Evolutionary conservation across 2,329 filamentous ascomycete genomes (phyloP).

Genomic region (Verticillium albo-atrum): DNA sequence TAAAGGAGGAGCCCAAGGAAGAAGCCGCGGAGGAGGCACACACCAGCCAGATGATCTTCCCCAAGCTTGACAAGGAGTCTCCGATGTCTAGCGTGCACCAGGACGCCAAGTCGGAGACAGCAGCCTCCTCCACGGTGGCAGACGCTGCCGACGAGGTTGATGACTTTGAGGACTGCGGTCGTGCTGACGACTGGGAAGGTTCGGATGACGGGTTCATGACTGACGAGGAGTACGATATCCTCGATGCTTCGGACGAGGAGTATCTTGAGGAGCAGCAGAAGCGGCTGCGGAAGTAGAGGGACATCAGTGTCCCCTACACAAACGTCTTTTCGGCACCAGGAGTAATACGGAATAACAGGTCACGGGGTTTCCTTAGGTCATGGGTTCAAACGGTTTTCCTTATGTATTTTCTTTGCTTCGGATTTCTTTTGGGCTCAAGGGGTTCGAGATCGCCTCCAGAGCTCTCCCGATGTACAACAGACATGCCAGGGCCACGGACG

Average conservation of each 20-base stretch:
- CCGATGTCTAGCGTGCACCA: constrained; percentile 76
- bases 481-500: background rate
- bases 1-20: constrained; percentile 23
- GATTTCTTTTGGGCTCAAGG: background rate
- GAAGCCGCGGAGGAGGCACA: constrained; percentile 1
- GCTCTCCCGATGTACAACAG: background rate
- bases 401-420: constrained; percentile 6
- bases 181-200: constrained; percentile 59
- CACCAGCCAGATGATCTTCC: constrained; percentile 86
- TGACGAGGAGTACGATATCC: constrained; percentile 96
- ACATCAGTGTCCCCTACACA: background rate
- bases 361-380: background rate
- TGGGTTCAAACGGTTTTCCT: constrained; percentile 7
- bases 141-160: constrained; percentile 33
- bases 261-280: constrained; percentile 53
- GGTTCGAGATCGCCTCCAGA: background rate
- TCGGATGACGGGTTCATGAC: constrained; percentile 79
- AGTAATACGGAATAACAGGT: constrained; percentile 7
- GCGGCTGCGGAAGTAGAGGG: constrained; percentile 28
- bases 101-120: constrained; percentile 48
- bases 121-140: constrained; percentile 49
- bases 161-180: constrained; percentile 48
- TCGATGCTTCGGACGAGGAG: constrained; percentile 92
- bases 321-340: background rate
- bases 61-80: constrained; percentile 91